These are phyloP conservation scores for Nemophila menziesii DNA, from an alignment of 257 asterid species.

Conservation along the genomic window DNA sequence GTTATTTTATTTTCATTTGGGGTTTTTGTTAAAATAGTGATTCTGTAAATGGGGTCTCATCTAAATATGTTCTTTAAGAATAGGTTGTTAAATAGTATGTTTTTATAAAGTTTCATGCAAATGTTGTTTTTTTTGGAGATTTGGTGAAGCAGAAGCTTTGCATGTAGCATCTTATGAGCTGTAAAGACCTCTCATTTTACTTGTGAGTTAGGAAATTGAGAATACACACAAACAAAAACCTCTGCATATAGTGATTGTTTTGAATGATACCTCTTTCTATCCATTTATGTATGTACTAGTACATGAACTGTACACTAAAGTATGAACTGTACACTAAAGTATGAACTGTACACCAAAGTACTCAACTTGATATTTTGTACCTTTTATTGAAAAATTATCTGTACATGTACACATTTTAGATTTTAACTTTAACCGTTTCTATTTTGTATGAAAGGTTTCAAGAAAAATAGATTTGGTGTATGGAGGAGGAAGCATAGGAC, in stretches of 20 bases:
- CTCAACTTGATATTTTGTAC: neutral
- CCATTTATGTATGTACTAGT: neutral
- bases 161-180: slow-evolving; percentile 5
- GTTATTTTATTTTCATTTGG: neutral
- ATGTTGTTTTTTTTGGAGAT: slow-evolving; percentile 8
- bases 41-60: slow-evolving; percentile 1
- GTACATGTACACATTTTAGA: neutral
- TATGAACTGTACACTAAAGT: too few species aligned
- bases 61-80: neutral
- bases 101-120: slow-evolving; percentile 11
- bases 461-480: slow-evolving; percentile 47
- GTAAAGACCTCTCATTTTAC: too few species aligned
- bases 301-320: too few species aligned
- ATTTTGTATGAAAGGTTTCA: slow-evolving; percentile 31
- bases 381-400: neutral
- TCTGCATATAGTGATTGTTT: neutral
- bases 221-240: too few species aligned
- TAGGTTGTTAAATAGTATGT: neutral
- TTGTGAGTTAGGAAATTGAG: too few species aligned
- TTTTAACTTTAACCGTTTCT: slow-evolving; percentile 4
- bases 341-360: neutral
- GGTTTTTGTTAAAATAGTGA: neutral
- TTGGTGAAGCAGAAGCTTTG: slow-evolving; percentile 12
- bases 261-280: neutral
- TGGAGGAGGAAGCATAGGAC: slow-evolving; percentile 69